Evolutionary conservation across 208 protist genomes (phyloP), one percentile per base, ranked within the genome.

Genomic region (Acanthamoeba culbertsoni): DNA sequence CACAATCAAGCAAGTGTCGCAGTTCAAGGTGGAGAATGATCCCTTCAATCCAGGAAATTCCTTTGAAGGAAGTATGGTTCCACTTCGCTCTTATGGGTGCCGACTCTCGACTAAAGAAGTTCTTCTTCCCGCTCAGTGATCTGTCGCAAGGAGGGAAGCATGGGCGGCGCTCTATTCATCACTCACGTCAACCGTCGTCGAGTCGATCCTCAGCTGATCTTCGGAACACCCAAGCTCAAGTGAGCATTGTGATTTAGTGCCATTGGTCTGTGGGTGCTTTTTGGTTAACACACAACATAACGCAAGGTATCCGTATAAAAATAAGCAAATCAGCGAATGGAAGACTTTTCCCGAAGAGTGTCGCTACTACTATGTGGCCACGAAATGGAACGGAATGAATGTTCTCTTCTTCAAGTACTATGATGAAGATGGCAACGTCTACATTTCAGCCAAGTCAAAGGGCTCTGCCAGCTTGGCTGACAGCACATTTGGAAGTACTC

Each of bases 371-470:
- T 86, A 59, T 43, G 40, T 86, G 46, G 40, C 75, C 4, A 86
- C 40, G 14, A 86, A 86, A 31, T 86, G 75, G 75, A 86, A 86
- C 46, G 75, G 75, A 8, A 86, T 57, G 75, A 86, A 86, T n/a
- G 75, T 86, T 48, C 75, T 86, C 23, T 48, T 86, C 46, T 86
- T 42, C 75, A 86, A 86, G 28, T 86, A 86, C 75, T 33, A 5
- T 26, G 75, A 86, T n/a, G 23, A 3, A 5, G 75, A 86, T 5
- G 75, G 75, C n/a, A 48, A 48, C n/a, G 26, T 28, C 28, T 86
- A 86, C 40, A 43, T 86, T 5, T 18, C 45, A 8, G 45, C 18
- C n/a, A 86, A 86, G 46, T 86, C 75, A 35, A 86, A 86, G 46
- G 75, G 75, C n/a, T 86, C 75, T 10, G 7, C 75, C 37, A 59